A percentile compares a stretch with the other conserved stretches of the same genome.
Conservation (phyloP, 2,329 filamentous ascomycete genomes). For the Meredithiella fracta region DNA sequence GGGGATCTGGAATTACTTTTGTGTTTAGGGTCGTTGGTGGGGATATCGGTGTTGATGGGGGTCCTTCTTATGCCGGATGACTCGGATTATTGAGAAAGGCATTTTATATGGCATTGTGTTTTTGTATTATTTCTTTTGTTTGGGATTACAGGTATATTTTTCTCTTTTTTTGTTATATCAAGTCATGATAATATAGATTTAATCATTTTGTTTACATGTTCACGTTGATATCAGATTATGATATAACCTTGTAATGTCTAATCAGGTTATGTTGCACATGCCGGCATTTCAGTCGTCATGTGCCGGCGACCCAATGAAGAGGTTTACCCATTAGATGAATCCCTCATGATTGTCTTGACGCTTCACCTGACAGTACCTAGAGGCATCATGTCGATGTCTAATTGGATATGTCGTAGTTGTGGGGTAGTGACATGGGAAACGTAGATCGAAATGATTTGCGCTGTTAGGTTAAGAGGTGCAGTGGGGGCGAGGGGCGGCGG, state of each 20-base stretch:
- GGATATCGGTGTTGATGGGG: constrained; percentile 11
- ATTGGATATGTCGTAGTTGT: no score
- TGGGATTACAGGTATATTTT: background rate
- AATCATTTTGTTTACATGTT: background rate
- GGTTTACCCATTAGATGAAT: no score
- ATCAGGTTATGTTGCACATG: background rate
- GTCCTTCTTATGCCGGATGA: constrained; percentile 9
- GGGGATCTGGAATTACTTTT: constrained; percentile 8
- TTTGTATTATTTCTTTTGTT: background rate
- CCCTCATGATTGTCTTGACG: no score
- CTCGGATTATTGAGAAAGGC: constrained; percentile 1
- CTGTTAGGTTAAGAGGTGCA: no score
- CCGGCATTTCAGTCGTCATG: background rate
- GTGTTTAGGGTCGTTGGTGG: constrained; percentile 10
- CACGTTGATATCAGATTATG: background rate
- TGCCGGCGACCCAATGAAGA: background rate
- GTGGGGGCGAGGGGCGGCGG: no score
- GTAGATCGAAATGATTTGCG: no score
- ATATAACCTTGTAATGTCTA: no score
- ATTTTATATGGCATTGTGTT: background rate
- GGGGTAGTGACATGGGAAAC: no score
- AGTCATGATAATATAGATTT: constrained; percentile 13
- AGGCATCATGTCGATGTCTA: no score
- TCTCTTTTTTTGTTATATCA: background rate
- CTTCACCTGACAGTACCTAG: no score